Conservation (phyloP, 2,329 filamentous ascomycete genomes). For the Xylaria polymorpha region DNA sequence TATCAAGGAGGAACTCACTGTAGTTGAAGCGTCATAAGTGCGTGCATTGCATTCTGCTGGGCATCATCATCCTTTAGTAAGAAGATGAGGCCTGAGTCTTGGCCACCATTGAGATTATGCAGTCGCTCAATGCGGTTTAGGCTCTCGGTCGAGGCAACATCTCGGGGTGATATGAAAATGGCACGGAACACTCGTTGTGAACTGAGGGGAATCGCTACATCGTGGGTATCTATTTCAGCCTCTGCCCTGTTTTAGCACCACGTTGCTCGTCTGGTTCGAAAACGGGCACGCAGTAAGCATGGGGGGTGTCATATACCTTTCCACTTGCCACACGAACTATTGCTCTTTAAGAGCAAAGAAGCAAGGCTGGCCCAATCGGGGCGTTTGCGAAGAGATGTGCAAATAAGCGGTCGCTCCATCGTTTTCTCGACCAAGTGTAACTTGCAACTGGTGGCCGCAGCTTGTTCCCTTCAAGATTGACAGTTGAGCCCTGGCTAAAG, state of each 20-base stretch:
- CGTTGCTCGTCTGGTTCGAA: constrained; percentile 10
- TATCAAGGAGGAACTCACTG: constrained; percentile 50
- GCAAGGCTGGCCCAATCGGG: constrained; percentile 46
- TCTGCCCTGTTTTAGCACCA: constrained; percentile 53
- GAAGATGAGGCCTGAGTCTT: constrained; percentile 58
- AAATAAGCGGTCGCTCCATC: constrained; percentile 47
- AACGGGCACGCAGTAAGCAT: neutral
- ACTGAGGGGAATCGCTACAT: constrained; percentile 57
- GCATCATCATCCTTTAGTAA: constrained; percentile 52
- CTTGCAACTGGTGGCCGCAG: neutral
- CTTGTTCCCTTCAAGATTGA: neutral
- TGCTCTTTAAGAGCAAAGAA: constrained; percentile 42
- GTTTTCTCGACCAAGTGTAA: constrained; percentile 4
- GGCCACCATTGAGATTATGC: constrained; percentile 54
- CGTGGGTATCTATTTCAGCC: constrained; percentile 56
- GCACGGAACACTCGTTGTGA: constrained; percentile 50
- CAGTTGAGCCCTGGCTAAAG: neutral
- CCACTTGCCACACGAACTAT: constrained; percentile 40
- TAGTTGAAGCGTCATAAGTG: constrained; percentile 58
- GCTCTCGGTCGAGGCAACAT: constrained; percentile 50
- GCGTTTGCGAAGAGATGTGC: constrained; percentile 48
- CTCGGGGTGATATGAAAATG: constrained; percentile 55
- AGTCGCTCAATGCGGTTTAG: constrained; percentile 56
- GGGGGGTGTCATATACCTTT: constrained; percentile 43
- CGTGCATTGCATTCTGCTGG: constrained; percentile 47